Conservation (phyloP, 768 basidiomycete genomes). For the Naganishia onofrii region DNA sequence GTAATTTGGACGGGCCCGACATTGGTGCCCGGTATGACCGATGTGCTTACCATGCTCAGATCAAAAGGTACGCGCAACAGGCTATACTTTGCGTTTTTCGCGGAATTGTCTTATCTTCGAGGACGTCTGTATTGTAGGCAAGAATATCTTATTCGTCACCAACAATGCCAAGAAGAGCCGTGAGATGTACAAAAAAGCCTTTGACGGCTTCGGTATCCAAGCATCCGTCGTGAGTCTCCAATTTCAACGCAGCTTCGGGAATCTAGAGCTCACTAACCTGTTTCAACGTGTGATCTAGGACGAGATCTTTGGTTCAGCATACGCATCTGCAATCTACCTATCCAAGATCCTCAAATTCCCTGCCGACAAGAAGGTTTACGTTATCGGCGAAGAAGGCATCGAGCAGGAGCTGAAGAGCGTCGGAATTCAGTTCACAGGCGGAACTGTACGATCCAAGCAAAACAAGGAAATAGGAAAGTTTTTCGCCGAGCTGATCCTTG, state of each 20-base stretch:
- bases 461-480: background rate
- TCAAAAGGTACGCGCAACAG: no score
- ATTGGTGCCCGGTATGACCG: slow-evolving; percentile 70
- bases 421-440: slow-evolving; percentile 74
- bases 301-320: slow-evolving; percentile 95
- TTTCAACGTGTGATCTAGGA: slow-evolving; percentile 59
- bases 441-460: slow-evolving; percentile 64
- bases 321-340: slow-evolving; percentile 75
- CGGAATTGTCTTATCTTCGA: background rate
- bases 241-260: background rate
- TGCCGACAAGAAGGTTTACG: slow-evolving; percentile 89
- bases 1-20: slow-evolving; percentile 86
- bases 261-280: background rate
- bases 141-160: slow-evolving; percentile 88
- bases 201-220: slow-evolving; percentile 82
- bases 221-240: slow-evolving; percentile 50
- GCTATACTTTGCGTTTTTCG: background rate
- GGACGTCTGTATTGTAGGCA: slow-evolving; percentile 57
- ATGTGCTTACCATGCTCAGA: slow-evolving; percentile 73
- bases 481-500: no score
- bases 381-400: slow-evolving; percentile 84
- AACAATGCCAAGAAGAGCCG: slow-evolving; percentile 97
- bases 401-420: slow-evolving; percentile 91
- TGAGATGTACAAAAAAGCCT: slow-evolving; percentile 79
- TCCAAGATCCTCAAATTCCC: slow-evolving; percentile 85